Percentiles rank a stretch among this genome's conserved stretches.
Conservation (phyloP, 495 filamentous ascomycete species). For the Penicillium silybi region DNA sequence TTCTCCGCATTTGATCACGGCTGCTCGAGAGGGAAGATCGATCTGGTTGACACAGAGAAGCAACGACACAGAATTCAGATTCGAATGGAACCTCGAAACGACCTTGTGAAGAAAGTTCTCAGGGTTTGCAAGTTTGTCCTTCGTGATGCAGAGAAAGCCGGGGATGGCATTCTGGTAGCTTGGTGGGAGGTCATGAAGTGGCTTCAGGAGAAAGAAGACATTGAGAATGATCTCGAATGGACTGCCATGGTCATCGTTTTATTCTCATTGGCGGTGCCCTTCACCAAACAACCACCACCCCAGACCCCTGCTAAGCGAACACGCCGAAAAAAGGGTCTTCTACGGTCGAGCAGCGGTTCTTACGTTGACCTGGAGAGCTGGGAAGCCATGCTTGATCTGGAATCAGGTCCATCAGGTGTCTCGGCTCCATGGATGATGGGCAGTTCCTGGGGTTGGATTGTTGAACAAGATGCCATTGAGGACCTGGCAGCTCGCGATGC, state of each 20-base stretch:
- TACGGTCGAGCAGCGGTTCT: constrained; percentile 58
- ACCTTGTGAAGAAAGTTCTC: constrained; percentile 55
- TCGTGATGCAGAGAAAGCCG: constrained; percentile 49
- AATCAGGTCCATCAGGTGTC: constrained; percentile 53
- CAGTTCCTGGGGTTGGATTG: constrained; percentile 70
- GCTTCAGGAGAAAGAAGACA: constrained; percentile 49
- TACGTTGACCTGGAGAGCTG: constrained; percentile 55
- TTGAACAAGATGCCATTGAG: constrained; percentile 53
- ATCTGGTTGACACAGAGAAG: constrained; percentile 58
- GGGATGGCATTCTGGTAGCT: constrained; percentile 60
- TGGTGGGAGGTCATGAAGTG: constrained; percentile 78
- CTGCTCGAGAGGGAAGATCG: constrained; percentile 52
- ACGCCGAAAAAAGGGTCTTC: constrained; percentile 47
- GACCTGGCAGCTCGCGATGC: constrained; percentile 17
- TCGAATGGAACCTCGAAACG: constrained; percentile 59
- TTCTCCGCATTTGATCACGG: constrained; percentile 43
- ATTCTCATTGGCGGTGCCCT: constrained; percentile 57
- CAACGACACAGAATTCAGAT: constrained; percentile 62
- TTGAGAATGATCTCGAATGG: constrained; percentile 68
- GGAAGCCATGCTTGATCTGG: constrained; percentile 57
- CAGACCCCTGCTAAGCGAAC: constrained; percentile 35
- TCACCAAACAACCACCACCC: constrained; percentile 36
- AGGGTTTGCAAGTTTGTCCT: constrained; percentile 60
- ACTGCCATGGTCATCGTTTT: constrained; percentile 69
- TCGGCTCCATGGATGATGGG: constrained; percentile 62